Evolutionary conservation across 148 eudicot species (phyloP), one percentile per base, ranked within the genome.

Genomic region (Heliamphora exappendiculata): DNA sequence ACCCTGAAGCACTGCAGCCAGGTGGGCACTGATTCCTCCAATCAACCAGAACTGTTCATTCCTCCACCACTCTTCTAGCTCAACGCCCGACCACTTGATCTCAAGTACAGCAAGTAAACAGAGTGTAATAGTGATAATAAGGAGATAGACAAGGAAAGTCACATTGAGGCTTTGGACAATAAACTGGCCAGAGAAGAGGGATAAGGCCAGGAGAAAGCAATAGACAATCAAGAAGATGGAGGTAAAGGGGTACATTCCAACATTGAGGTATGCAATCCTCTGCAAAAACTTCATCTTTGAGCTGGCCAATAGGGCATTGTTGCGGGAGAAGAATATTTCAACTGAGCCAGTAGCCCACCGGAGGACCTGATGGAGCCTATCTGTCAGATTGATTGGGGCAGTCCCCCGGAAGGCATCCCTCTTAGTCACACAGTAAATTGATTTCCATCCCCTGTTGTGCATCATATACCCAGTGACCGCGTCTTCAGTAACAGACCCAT

Each of bases 281-380:
- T 93, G 98, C 63, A 93, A 74, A 68, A 91, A 74, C 85, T 91
- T 91, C 98, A 93, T 93, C 57, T 80, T 89, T 1, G 98, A 81
- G 86, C 92, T 93, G 13, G 96, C 98, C 39, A 93, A 81, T 20
- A 93, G 80, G 55, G 98, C 98, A 31, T 93, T 93, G 87, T 93
- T 93, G 12, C 96, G 91, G 22, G 98, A 93, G 81, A 93, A 93
- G 78, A 93, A 93, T 11, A 93, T 93, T 75, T 93, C 98, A 3
- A 93, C 98, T 8, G 98, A 91, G 4, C 98, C 98, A 4, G 98
- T 93, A 36, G 98, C 98, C 98, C 98, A 93, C 1, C 98, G 91
- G 44, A 93, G 89, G 22, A 93, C 98, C 77, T 93, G 98, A 72
- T 93, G 98, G 73, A 93, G 98, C 62, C 98, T 81, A 76, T 93